phyloP scores from a whole-genome alignment of 192 early-diverging fungal species.

The Geranomyces michiganensis region DNA sequence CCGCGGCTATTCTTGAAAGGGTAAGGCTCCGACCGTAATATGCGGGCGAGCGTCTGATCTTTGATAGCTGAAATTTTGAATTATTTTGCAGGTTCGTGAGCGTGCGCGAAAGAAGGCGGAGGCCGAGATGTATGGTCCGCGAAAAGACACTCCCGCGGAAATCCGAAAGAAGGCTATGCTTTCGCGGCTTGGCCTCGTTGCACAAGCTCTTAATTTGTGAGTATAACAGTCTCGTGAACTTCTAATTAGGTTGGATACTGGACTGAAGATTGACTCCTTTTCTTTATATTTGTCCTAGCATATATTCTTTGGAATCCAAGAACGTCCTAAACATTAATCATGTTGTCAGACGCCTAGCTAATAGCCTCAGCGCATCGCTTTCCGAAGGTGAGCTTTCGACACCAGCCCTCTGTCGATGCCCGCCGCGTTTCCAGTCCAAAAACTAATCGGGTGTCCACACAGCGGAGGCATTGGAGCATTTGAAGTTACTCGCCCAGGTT shows the following conservation, averaged over 20 bases:
- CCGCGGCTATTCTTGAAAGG: constrained; percentile 35
- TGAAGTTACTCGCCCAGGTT: constrained; percentile 28
- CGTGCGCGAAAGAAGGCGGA: constrained; percentile 34
- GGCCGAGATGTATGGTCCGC: constrained; percentile 11
- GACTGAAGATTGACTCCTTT: neutral
- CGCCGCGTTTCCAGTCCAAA: too few species aligned
- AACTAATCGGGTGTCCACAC: neutral
- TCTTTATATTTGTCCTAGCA: constrained; percentile 3
- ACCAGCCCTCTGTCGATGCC: too few species aligned
- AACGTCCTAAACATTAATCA: constrained; percentile 31
- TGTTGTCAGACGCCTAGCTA: constrained; percentile 32
- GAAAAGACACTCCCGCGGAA: constrained; percentile 29
- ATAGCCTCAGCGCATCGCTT: constrained; percentile 16
- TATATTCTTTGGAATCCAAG: constrained; percentile 26
- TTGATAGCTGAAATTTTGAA: too few species aligned
- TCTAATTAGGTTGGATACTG: neutral
- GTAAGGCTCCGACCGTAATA: too few species aligned
- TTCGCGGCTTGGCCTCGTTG: constrained; percentile 31
- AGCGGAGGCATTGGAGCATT: constrained; percentile 39
- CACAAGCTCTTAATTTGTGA: constrained; percentile 33
- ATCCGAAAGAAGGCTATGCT: constrained; percentile 39
- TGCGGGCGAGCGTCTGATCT: too few species aligned
- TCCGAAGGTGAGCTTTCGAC: constrained; percentile 33
- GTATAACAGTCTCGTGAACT: neutral
- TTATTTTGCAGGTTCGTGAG: constrained; percentile 34